These are phyloP conservation scores for Boletus vermiculosoides DNA, from an alignment of 768 basidiomycete species.

Conservation along the genomic window DNA sequence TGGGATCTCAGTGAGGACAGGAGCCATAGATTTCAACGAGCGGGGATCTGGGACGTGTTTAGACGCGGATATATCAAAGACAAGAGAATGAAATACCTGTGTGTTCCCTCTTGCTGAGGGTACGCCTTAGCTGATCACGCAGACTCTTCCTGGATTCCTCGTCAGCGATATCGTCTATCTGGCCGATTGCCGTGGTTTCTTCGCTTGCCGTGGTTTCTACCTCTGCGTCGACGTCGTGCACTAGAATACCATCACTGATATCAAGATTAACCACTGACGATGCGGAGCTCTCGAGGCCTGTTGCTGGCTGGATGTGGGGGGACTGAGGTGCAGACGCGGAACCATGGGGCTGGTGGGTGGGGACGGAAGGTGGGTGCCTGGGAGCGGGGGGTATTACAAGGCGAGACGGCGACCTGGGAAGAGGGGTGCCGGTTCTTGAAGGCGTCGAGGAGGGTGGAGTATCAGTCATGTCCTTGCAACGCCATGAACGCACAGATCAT, in stretches of 20 bases:
- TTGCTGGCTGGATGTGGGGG: slow-evolving; percentile 28
- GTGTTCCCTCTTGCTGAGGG: slow-evolving; percentile 52
- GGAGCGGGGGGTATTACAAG: slow-evolving; percentile 51
- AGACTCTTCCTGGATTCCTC: slow-evolving; percentile 63
- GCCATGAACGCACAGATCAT: slow-evolving; percentile 2
- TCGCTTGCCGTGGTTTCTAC: slow-evolving; percentile 55
- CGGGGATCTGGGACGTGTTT: slow-evolving; percentile 12
- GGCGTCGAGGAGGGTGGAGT: slow-evolving; percentile 33
- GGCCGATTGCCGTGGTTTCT: slow-evolving; percentile 47
- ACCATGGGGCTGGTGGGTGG: slow-evolving; percentile 54
- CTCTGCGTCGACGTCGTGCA: slow-evolving; percentile 69
- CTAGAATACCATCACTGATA: slow-evolving; percentile 63
- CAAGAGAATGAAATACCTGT: slow-evolving; percentile 38
- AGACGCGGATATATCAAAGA: slow-evolving; percentile 11
- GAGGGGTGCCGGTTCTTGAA: slow-evolving; percentile 38
- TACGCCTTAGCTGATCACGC: slow-evolving; percentile 70
- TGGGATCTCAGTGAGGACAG: slow-evolving; percentile 38
- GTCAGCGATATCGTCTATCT: slow-evolving; percentile 42
- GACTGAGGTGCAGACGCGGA: slow-evolving; percentile 31
- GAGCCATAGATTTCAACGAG: slow-evolving; percentile 12
- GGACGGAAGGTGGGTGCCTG: slow-evolving; percentile 54
- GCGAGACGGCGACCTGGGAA: slow-evolving; percentile 47
- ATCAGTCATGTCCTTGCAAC: slow-evolving; percentile 25
- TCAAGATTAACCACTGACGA: slow-evolving; percentile 72
- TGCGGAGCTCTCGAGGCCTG: slow-evolving; percentile 58